Evolutionary conservation across 306 rosid genomes (phyloP).

Genomic region (Clitoria ternatea): DNA sequence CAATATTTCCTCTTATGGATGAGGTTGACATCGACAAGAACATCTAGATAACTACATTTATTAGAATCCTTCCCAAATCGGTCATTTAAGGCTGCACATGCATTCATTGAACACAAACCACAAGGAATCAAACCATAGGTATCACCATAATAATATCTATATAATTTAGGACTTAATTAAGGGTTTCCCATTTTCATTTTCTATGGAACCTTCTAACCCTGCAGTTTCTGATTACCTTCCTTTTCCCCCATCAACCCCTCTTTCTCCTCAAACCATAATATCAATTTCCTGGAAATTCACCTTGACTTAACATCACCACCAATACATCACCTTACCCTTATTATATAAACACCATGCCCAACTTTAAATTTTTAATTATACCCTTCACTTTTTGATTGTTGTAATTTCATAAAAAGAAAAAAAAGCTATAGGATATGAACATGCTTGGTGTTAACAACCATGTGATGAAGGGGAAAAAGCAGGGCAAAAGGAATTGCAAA

Average conservation of each 20-base stretch:
- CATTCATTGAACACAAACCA: slow-evolving; percentile 20
- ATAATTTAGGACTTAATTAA: background rate
- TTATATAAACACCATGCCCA: slow-evolving; percentile 19
- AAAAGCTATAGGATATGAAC: no score
- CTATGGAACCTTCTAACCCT: background rate
- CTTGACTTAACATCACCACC: slow-evolving; percentile 11
- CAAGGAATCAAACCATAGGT: background rate
- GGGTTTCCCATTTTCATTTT: background rate
- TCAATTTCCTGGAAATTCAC: slow-evolving; percentile 26
- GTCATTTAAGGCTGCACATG: slow-evolving; percentile 32
- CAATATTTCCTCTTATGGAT: no score
- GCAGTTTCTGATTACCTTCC: slow-evolving; percentile 19
- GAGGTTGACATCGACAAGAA: no score
- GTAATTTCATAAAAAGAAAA: background rate
- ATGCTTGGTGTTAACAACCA: slow-evolving; percentile 27
- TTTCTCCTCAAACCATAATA: background rate
- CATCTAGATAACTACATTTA: no score
- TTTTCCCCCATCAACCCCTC: slow-evolving; percentile 20
- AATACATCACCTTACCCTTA: background rate
- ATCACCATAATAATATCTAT: background rate
- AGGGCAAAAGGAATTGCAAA: slow-evolving; percentile 20
- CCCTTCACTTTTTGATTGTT: background rate
- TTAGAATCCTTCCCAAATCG: no score
- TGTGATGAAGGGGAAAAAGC: slow-evolving; percentile 23
- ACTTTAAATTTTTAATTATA: background rate